phyloP scores from a whole-genome alignment of 805 yeast species.

The Barnettozyma wickerhamii region DNA sequence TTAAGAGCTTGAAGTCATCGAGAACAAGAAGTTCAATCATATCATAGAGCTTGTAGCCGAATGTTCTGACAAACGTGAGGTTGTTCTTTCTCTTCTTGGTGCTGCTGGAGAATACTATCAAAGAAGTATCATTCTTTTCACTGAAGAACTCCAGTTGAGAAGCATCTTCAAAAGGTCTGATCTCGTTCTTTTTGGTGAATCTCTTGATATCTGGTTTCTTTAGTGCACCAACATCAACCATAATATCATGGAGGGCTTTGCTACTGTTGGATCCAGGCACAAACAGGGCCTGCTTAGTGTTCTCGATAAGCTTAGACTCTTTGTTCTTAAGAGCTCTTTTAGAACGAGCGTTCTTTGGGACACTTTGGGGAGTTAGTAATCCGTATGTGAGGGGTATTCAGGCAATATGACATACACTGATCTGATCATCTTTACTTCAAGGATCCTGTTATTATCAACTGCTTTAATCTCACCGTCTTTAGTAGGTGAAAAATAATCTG shows the following conservation, averaged over 20 bases:
- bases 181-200: slow-evolving; percentile 82
- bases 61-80: slow-evolving; percentile 82
- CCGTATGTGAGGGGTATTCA: too few species aligned
- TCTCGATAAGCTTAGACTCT: slow-evolving; percentile 86
- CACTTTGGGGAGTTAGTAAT: slow-evolving; percentile 33
- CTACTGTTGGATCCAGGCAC: slow-evolving; percentile 84
- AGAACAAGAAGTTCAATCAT: slow-evolving; percentile 85
- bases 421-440: slow-evolving; percentile 11
- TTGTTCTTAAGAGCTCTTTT: slow-evolving; percentile 89
- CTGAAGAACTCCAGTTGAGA: slow-evolving; percentile 83
- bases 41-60: slow-evolving; percentile 85
- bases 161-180: slow-evolving; percentile 91
- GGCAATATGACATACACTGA: slow-evolving; percentile 12
- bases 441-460: too few species aligned
- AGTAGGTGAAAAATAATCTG: too few species aligned
- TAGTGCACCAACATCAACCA: slow-evolving; percentile 82
- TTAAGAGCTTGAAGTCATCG: slow-evolving; percentile 62
- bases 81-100: slow-evolving; percentile 93
- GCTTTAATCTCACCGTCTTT: too few species aligned
- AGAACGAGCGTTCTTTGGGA: slow-evolving; percentile 93
- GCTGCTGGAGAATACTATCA: slow-evolving; percentile 71
- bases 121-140: slow-evolving; percentile 89
- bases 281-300: slow-evolving; percentile 84
- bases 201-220: slow-evolving; percentile 89
- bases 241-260: slow-evolving; percentile 78